phyloP scores from a whole-genome alignment of 306 rosid genomes.

The Cicer bijugum region DNA sequence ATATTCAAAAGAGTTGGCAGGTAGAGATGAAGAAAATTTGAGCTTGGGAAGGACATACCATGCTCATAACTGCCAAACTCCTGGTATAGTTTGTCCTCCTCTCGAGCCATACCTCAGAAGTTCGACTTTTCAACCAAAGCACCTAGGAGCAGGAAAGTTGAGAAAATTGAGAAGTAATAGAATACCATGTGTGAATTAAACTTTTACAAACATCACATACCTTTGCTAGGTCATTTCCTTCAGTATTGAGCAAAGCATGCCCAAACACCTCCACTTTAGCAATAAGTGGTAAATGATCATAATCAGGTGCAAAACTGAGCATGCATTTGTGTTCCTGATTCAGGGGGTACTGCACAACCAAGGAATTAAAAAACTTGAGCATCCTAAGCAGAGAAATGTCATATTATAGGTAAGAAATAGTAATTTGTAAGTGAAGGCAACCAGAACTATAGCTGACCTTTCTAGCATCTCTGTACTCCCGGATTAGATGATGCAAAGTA shows the following conservation, averaged over 20 bases:
- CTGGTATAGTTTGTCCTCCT: slow-evolving; percentile 97
- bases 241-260: slow-evolving; percentile 84
- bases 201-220: slow-evolving; percentile 47
- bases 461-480: slow-evolving; percentile 92
- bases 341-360: slow-evolving; percentile 68
- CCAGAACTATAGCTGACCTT: slow-evolving; percentile 63
- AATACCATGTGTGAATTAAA: slow-evolving; percentile 27
- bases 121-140: slow-evolving; percentile 98
- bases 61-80: slow-evolving; percentile 99
- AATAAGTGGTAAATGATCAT: slow-evolving; percentile 92
- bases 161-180: slow-evolving; percentile 39
- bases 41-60: slow-evolving; percentile 61
- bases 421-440: slow-evolving; percentile 34
- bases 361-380: slow-evolving; percentile 7
- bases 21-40: slow-evolving; percentile 31
- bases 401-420: slow-evolving; percentile 27
- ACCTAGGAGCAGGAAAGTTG: slow-evolving; percentile 59
- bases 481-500: slow-evolving; percentile 85
- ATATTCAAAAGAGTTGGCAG: slow-evolving; percentile 22
- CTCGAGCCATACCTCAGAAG: slow-evolving; percentile 97
- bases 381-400: slow-evolving; percentile 36
- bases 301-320: slow-evolving; percentile 97
- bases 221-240: slow-evolving; percentile 92
- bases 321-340: slow-evolving; percentile 95
- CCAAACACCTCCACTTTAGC: slow-evolving; percentile 99